Evolutionary conservation across 2,329 filamentous ascomycete species (phyloP).

Genomic region (Ceratocystis albifundus): DNA sequence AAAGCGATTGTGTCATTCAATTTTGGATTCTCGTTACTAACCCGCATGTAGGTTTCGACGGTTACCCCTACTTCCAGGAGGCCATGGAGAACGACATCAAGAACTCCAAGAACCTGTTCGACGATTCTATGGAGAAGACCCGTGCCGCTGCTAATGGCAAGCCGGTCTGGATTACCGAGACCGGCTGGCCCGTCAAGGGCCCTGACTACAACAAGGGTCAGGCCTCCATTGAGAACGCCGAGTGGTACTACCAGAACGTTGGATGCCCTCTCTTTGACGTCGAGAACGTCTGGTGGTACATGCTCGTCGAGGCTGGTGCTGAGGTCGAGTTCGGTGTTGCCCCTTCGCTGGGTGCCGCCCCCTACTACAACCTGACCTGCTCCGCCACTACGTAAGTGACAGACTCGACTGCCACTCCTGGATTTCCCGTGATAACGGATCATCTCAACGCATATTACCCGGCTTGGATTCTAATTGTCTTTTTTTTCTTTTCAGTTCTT

Average conservation of each 20-base stretch:
- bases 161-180: conserved; percentile 77
- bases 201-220: conserved; percentile 49
- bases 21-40: too few relatives aligned
- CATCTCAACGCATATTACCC: neutral
- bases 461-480: conserved; percentile 11
- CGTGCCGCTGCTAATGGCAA: conserved; percentile 50
- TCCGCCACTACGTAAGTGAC: conserved; percentile 28
- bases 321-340: conserved; percentile 59
- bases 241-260: conserved; percentile 69
- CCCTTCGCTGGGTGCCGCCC: conserved; percentile 42
- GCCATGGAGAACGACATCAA: conserved; percentile 55
- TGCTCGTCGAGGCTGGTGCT: conserved; percentile 54
- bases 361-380: conserved; percentile 55
- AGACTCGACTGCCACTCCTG: conserved; percentile 8
- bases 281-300: conserved; percentile 65
- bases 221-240: conserved; percentile 54
- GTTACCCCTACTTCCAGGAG: conserved; percentile 74
- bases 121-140: conserved; percentile 52
- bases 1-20: too few relatives aligned
- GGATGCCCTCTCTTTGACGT: conserved; percentile 58
- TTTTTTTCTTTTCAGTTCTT: conserved; percentile 13
- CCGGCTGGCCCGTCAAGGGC: conserved; percentile 72
- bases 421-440: neutral
- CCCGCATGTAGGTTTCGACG: conserved; percentile 48
- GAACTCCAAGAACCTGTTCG: conserved; percentile 55